Conservation (phyloP, 352 stramenopile species). For the Globisporangium orthogonon region DNA sequence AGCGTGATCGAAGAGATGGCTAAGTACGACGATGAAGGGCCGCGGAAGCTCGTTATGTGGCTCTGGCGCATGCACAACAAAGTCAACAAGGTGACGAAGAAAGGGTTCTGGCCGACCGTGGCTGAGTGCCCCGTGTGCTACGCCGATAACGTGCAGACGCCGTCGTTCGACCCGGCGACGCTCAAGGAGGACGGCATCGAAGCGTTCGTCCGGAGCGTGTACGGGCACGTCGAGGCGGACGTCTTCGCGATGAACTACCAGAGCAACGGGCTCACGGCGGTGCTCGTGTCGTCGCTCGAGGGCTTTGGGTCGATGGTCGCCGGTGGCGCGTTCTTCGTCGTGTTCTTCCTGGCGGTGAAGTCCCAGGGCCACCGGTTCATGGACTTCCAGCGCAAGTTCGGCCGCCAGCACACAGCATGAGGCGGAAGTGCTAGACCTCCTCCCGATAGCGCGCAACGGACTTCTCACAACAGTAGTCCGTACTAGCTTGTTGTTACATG, state of each 20-base stretch:
- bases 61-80: conserved; percentile 84
- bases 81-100: conserved; percentile 73
- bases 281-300: conserved; percentile 31
- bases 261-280: conserved; percentile 28
- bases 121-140: conserved; percentile 54
- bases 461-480: background rate
- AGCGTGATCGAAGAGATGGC: conserved; percentile 41
- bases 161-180: conserved; percentile 36
- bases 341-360: conserved; percentile 17
- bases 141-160: conserved; percentile 32
- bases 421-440: too few species aligned
- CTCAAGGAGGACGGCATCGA: conserved; percentile 51
- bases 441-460: background rate
- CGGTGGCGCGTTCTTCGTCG: conserved; percentile 4
- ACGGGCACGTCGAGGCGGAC: conserved; percentile 41
- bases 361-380: conserved; percentile 16
- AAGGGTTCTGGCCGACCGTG: conserved; percentile 56
- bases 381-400: conserved; percentile 15
- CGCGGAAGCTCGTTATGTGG: conserved; percentile 51
- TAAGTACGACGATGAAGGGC: conserved; percentile 25
- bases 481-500: too few species aligned
- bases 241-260: conserved; percentile 41
- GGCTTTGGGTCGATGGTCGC: conserved; percentile 24
- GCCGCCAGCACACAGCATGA: conserved; percentile 16
- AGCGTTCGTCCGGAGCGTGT: conserved; percentile 46